Evolutionary conservation across 129 eudicot species (phyloP), one percentile per base, ranked within the genome.

Genomic region (Logfia minima): DNA sequence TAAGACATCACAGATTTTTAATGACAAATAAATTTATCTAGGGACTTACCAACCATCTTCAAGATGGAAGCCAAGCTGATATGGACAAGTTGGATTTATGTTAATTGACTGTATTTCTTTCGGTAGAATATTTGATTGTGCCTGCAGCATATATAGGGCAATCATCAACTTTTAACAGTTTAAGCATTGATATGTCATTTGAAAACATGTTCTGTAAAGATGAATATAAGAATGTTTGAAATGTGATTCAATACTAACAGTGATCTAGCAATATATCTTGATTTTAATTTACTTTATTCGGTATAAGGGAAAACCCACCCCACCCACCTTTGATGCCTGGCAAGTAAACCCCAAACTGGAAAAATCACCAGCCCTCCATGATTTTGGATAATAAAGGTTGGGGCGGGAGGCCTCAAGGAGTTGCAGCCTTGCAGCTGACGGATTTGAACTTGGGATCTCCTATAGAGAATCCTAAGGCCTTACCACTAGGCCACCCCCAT

Each of bases 11-110:
- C 79, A 28, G 45, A 16, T 59, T 22, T 66, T 35, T 34, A 66
- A 74, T 70, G 41, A 69, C 4, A 39, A 71, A 48, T 34, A 39
- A 7, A 80, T 34, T 18, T 68, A 69, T 61, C 22, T 75, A 0
- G 24, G 21, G 67, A 87, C 90, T 77, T 91, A 94, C 99, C 99
- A 94, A 76, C 99, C 99, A 86, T 91, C 97, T 60, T 89, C 99
- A 68, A 91, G 97, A 88, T 94, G 99, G 82, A 94, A 94, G 22
- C 89, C 97, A 82, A 94, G 76, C 71, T 90, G 96, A 76, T 84
- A 64, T 6, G 89, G 81, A 77, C 90, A 86, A 59, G 92, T 86
- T 39, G 96, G 94, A 81, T 94, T 87, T 70, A 91, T 80, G 73
- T 94, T 81, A 59, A 91, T 91, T 6, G 96, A 89, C 77, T 87